Conservation (phyloP, 306 rosid genomes). For the Purshia tridentata region DNA sequence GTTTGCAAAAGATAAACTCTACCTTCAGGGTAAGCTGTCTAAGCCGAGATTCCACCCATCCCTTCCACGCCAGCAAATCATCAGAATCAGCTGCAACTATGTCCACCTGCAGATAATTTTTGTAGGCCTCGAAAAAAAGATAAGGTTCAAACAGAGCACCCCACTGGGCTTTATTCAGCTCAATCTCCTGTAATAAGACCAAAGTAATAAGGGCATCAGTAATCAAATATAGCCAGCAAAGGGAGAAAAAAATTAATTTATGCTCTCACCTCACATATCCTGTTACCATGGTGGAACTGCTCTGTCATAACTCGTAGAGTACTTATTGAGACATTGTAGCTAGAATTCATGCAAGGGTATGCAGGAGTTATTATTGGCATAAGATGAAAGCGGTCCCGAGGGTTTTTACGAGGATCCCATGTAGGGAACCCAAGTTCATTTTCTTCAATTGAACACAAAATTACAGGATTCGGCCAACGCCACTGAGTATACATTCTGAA, state of each 20-base stretch:
- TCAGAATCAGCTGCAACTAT: conserved; percentile 75
- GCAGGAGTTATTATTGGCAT: conserved; percentile 99
- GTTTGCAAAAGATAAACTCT: conserved; percentile 12
- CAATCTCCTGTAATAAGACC: conserved; percentile 71
- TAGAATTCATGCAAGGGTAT: conserved; percentile 99
- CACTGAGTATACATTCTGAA: conserved; percentile 97
- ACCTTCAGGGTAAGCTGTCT: conserved; percentile 90
- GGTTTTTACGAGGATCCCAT: conserved; percentile 97
- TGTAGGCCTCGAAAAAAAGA: conserved; percentile 81
- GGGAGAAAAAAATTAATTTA: background rate
- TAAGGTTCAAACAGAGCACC: conserved; percentile 82
- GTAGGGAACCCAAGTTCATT: conserved; percentile 79
- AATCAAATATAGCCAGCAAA: background rate
- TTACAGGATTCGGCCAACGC: conserved; percentile 99
- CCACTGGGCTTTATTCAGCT: conserved; percentile 82
- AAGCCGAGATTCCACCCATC: conserved; percentile 97
- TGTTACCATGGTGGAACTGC: conserved; percentile 77
- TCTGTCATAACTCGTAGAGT: conserved; percentile 97
- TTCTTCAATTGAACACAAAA: conserved; percentile 90
- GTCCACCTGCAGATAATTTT: conserved; percentile 93
- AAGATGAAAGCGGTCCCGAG: conserved; percentile 75
- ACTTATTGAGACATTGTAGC: conserved; percentile 93
- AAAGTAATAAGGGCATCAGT: conserved; percentile 15
- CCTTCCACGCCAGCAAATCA: conserved; percentile 86
- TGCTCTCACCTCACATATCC: conserved; percentile 70